Conservation (phyloP, 768 basidiomycete species). For the Lentinula lateritia region DNA sequence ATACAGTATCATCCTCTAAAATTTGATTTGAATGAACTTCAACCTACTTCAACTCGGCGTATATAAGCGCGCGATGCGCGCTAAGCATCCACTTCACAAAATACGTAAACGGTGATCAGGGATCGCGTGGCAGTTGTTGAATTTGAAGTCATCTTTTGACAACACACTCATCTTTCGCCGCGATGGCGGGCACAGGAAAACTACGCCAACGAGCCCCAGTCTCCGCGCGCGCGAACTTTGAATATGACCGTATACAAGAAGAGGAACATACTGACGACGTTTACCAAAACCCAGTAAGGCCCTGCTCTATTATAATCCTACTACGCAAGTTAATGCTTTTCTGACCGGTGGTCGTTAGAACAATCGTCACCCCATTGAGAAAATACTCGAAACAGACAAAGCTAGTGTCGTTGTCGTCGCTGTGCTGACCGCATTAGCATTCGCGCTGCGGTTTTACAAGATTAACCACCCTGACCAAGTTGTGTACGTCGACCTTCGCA, state of each 20-base stretch:
- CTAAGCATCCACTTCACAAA: neutral
- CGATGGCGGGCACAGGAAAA: constrained; percentile 9
- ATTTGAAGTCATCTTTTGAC: neutral
- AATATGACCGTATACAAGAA: constrained; percentile 35
- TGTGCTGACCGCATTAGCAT: constrained; percentile 67
- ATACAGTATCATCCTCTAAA: neutral
- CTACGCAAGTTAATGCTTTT: constrained; percentile 5
- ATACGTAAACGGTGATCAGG: neutral
- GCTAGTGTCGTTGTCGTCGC: constrained; percentile 61
- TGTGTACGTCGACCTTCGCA: constrained; percentile 52
- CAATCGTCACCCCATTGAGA: constrained; percentile 56
- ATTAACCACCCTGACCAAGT: constrained; percentile 93
- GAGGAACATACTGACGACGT: constrained; percentile 48
- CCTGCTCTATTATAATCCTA: constrained; percentile 9
- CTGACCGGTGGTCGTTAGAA: constrained; percentile 25
- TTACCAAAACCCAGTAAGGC: constrained; percentile 44
- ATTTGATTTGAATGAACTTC: neutral
- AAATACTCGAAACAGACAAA: constrained; percentile 53
- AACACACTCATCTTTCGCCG: neutral
- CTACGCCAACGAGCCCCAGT: constrained; percentile 11
- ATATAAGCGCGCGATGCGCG: neutral
- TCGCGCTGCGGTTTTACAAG: constrained; percentile 87
- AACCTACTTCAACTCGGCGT: too few relatives aligned
- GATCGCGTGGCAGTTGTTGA: neutral
- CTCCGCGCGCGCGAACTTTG: constrained; percentile 8